phyloP scores from a whole-genome alignment of 345 rosid species.

The Eucalyptus leucophloia region DNA sequence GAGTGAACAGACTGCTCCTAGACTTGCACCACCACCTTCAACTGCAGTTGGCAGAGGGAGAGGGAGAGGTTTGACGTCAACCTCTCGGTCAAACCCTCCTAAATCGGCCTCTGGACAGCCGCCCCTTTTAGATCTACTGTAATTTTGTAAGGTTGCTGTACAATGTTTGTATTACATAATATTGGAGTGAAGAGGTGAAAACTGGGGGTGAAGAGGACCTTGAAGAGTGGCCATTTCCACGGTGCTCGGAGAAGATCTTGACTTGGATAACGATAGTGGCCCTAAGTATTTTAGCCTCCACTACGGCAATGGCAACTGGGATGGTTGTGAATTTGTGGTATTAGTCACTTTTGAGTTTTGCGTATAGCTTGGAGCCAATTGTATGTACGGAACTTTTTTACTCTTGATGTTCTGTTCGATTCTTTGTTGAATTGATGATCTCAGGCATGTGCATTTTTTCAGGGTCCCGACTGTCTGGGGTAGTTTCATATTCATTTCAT shows the following conservation, averaged over 20 bases:
- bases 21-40: constrained; percentile 88
- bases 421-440: background rate
- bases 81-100: constrained; percentile 21
- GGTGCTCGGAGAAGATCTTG: background rate
- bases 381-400: background rate
- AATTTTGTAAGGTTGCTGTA: background rate
- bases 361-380: background rate
- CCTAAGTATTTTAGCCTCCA: background rate
- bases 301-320: background rate
- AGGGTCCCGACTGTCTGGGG: background rate
- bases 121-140: constrained; percentile 64
- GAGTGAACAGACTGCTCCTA: constrained; percentile 44
- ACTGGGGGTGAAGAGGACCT: background rate
- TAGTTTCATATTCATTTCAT: background rate
- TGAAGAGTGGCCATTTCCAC: background rate
- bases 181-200: background rate
- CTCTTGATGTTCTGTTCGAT: background rate
- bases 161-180: background rate
- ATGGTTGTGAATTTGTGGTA: background rate
- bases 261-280: background rate
- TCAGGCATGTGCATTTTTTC: background rate
- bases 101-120: constrained; percentile 47
- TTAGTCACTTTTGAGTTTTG: background rate
- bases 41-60: constrained; percentile 71
- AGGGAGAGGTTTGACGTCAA: constrained; percentile 42